Base-by-base conservation (phyloP, 106 monocot species). In the Apostasia shenzhenica region DNA sequence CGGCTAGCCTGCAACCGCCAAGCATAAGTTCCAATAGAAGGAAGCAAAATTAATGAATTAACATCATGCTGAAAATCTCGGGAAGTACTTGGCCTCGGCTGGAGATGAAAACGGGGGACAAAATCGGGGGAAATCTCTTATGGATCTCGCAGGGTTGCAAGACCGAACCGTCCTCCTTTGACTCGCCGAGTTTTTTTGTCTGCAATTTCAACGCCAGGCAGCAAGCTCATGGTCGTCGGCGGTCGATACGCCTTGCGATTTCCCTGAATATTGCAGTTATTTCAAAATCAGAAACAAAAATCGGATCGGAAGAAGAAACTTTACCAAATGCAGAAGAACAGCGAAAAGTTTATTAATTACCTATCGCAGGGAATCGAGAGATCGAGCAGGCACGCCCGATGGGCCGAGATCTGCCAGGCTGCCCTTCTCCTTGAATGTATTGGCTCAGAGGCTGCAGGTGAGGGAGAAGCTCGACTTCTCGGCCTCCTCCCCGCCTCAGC, bases 381-480 rank as follows among this genome's bases (percentile, higher is more conserved):
- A 14, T n/a, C 46, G 65, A 45, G 63, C 7, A 40, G 59, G 8
- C 53, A 83, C 73, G 3, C n/a, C 62, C 89, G 45, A 93, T n/a
- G n/a, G 74, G 26, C 81, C 80, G 42, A 92, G 74, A 67, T 92
- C 91, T 14, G 76, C 82, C 45, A 77, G 46, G 55, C 82, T 57
- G 61, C 85, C 81, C 60, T 83, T 83, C 76, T 86, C 87, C 77
- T 88, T 91, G 79, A n/a, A 91, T 70, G 76, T 76, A 91, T 73
- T 80, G 85, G 61, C 91, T 86, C 68, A 91, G 5, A 85, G 76
- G 68, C 70, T 88, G 73, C 82, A 89, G 5, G 85, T 70, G 59
- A 85, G 69, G 45, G 82, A 72, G 45, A 88, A 88, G 63, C 62
- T 82, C 45, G 84, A 72, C 46, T 70, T 80, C 66, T 75, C 51